phyloP scores from a whole-genome alignment of 129 eudicot species.

The Rutidosis leptorrhynchoides region DNA sequence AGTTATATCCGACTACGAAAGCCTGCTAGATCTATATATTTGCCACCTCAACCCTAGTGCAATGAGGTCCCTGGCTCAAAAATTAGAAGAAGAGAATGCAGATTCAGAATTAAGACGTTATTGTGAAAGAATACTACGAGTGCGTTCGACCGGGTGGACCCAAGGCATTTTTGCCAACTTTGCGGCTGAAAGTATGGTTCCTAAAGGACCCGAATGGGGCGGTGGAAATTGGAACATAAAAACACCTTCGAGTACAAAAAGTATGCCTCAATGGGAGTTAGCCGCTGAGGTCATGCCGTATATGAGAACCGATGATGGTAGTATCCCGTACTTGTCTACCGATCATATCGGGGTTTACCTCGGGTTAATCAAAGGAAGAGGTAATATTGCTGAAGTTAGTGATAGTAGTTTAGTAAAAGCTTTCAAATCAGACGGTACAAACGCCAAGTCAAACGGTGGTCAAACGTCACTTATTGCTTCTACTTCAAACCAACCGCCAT shows the following conservation, averaged over 20 bases:
- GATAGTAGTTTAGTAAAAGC: slow-evolving; percentile 91
- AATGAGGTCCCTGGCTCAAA: slow-evolving; percentile 96
- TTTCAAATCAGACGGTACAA: slow-evolving; percentile 47
- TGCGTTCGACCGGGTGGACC: slow-evolving; percentile 97
- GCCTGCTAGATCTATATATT: slow-evolving; percentile 87
- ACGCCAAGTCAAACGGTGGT: slow-evolving; percentile 45
- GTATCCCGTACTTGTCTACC: slow-evolving; percentile 81
- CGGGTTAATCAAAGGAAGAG: slow-evolving; percentile 87
- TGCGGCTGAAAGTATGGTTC: slow-evolving; percentile 99
- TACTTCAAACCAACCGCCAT: slow-evolving; percentile 36
- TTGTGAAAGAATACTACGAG: slow-evolving; percentile 87
- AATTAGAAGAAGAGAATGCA: slow-evolving; percentile 79
- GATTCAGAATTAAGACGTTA: slow-evolving; percentile 85
- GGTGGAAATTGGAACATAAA: slow-evolving; percentile 99
- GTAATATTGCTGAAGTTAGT: slow-evolving; percentile 76
- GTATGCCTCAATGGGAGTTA: slow-evolving; percentile 90
- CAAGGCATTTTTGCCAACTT: slow-evolving; percentile 98
- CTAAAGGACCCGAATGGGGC: slow-evolving; percentile 99
- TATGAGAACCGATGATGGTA: slow-evolving; percentile 94
- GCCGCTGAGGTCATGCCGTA: slow-evolving; percentile 99
- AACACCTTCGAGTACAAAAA: slow-evolving; percentile 75
- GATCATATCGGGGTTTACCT: slow-evolving; percentile 96
- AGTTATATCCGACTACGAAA: slow-evolving; percentile 83
- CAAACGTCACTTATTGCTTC: slow-evolving; percentile 43
- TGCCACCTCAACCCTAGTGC: slow-evolving; percentile 99